phyloP scores from a whole-genome alignment of 441 rosid species.

The Euphorbia corollata region DNA sequence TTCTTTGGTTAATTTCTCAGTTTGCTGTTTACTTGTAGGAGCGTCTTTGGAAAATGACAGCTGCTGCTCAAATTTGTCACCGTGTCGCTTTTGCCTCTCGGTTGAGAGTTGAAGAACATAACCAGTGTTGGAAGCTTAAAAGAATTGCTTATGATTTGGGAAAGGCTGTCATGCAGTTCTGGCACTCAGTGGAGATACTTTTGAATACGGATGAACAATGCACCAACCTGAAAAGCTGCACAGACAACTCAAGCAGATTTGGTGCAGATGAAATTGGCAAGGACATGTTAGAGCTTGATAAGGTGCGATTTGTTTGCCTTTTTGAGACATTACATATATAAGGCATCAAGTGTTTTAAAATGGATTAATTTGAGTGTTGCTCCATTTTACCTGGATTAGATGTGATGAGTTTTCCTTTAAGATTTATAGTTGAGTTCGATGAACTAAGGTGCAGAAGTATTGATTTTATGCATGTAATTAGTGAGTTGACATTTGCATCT shows the following conservation, averaged over 20 bases:
- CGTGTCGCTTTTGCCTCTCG: constrained; percentile 56
- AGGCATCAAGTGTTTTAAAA: neutral
- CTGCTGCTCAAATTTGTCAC: constrained; percentile 85
- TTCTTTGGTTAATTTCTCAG: neutral
- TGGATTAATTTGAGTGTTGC: constrained; percentile 8
- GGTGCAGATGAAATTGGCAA: constrained; percentile 36
- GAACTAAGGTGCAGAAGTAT: constrained; percentile 6
- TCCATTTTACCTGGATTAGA: constrained; percentile 7
- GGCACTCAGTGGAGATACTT: constrained; percentile 64
- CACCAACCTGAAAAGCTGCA: constrained; percentile 23
- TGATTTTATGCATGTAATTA: constrained; percentile 8
- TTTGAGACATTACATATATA: constrained; percentile 9
- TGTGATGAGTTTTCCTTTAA: neutral
- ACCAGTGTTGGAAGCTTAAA: constrained; percentile 48
- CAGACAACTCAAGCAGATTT: constrained; percentile 26
- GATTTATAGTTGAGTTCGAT: constrained; percentile 10
- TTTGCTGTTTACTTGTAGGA: constrained; percentile 46
- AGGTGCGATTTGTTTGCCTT: constrained; percentile 35
- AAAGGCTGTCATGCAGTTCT: constrained; percentile 80
- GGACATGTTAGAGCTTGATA: constrained; percentile 35
- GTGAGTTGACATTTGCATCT: constrained; percentile 7
- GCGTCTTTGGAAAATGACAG: constrained; percentile 97
- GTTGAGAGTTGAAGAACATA: constrained; percentile 51
- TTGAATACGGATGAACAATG: constrained; percentile 25
- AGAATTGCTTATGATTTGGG: constrained; percentile 60